These are phyloP conservation scores for Penicillium flavigenum DNA, from an alignment of 495 filamentous ascomycete species.

Conservation along the genomic window DNA sequence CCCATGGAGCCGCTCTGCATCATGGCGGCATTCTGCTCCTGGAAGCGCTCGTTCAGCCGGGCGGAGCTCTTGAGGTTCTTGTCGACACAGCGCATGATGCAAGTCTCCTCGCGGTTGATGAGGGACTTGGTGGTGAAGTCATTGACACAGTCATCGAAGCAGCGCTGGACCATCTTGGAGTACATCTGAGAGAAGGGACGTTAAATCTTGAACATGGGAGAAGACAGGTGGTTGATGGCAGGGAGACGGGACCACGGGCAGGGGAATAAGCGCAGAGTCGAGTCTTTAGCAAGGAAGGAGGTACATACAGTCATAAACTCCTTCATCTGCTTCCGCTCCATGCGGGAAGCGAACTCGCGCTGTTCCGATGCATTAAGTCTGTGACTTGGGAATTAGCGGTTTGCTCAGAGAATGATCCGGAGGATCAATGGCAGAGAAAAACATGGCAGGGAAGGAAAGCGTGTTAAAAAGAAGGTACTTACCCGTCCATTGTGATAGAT, in stretches of 20 bases:
- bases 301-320: slow-evolving; percentile 89
- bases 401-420: not conserved
- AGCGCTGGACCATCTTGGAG: slow-evolving; percentile 89
- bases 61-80: slow-evolving; percentile 89
- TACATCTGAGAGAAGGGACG: slow-evolving; percentile 67
- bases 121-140: slow-evolving; percentile 98
- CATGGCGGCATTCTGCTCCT: slow-evolving; percentile 90
- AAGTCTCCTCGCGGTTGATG: slow-evolving; percentile 78
- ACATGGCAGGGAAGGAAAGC: not conserved
- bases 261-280: not conserved
- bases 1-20: slow-evolving; percentile 63
- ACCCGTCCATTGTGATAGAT: slow-evolving; percentile 47
- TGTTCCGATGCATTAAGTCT: slow-evolving; percentile 78
- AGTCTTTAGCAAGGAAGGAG: not conserved
- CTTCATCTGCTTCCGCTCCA: slow-evolving; percentile 97
- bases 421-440: not conserved
- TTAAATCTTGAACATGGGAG: slow-evolving; percentile 2
- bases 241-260: not conserved
- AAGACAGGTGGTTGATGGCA: not conserved
- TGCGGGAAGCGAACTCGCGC: slow-evolving; percentile 84
- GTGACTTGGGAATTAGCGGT: slow-evolving; percentile 6
- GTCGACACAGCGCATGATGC: slow-evolving; percentile 88
- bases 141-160: slow-evolving; percentile 95
- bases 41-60: slow-evolving; percentile 85
- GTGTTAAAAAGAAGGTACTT: slow-evolving; percentile 12